Base-by-base conservation (phyloP, 106 monocot genomes). In the Chionographis japonica region DNA sequence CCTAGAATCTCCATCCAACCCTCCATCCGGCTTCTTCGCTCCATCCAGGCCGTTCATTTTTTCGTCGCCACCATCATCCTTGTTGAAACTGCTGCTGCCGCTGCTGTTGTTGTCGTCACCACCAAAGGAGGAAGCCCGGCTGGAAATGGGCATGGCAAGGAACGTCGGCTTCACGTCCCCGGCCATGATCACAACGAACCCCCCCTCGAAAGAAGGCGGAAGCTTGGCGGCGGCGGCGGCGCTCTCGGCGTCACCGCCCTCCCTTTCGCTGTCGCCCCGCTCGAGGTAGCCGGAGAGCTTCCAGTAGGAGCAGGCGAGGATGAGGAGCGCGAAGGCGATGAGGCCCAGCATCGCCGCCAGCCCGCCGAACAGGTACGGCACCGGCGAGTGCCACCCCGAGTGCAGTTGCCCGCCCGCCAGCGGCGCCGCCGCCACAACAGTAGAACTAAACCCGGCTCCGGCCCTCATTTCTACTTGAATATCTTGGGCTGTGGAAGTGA, bases 251-350 rank as follows among this genome's bases (percentile, higher is more conserved):
- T 40, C 17, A 4, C 60, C 4, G 4, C 53, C 12, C 7, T 13
- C 50, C 10, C 12, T 64, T 20, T 11, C 6, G 20, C 4, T 14
- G 56, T 63, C 69, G 5, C 46, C 38, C 13, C 49, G 9, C 2
- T 36, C 58, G 35, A 54, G 52, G 38, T 20, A 50, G 8, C 61
- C 66, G 51, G 38, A 71, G 16, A 41, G 37, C 41, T 51, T 67
- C 54, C 80, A 80, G 74, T 80, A 80, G 52, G 80, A 80, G 60
- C 74, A 80, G 39, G 74, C 80, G 40, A 80, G 73, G 54, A 79
- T 60, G 7, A 79, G 62, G 46, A 79, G 57, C 3, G 79, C 73
- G 56, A 68, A 55, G 42, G 74, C 74, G 69, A 80, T 74, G 57
- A 80, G 70, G 12, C 74, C 57, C 9, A 80, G 58, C 74, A 73